These are phyloP conservation scores for Tricholoma flavovirens DNA, from an alignment of 768 basidiomycete species.

Conservation along the genomic window DNA sequence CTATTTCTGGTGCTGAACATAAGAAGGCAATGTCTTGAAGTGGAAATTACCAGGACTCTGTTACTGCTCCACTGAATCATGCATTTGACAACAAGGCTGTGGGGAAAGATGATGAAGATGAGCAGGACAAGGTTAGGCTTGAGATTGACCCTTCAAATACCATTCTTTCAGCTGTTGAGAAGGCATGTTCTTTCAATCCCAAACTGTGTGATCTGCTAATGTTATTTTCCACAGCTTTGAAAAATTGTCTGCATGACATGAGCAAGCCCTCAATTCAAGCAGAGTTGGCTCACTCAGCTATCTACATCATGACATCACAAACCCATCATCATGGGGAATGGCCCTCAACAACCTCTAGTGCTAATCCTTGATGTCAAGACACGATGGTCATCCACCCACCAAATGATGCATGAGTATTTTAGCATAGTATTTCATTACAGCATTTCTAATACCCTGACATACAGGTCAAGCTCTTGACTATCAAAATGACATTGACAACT, in stretches of 20 bases:
- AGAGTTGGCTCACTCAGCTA: neutral
- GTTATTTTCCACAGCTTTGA: neutral
- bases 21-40: neutral
- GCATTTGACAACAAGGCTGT: neutral
- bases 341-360: neutral
- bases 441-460: no score
- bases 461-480: neutral
- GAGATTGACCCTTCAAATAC: neutral
- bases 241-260: neutral
- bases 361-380: neutral
- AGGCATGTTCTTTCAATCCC: neutral
- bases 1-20: neutral
- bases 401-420: neutral
- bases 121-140: neutral
- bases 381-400: neutral
- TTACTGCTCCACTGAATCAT: neutral
- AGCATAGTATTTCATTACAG: neutral
- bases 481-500: neutral
- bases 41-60: neutral
- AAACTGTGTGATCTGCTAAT: no score
- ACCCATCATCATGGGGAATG: neutral
- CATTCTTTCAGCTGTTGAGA: neutral
- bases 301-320: neutral
- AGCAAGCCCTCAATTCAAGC: neutral
- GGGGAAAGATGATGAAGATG: neutral